These are phyloP conservation scores for Colletotrichum sp. DNA, from an alignment of 2,329 filamentous ascomycete species.

Conservation along the genomic window DNA sequence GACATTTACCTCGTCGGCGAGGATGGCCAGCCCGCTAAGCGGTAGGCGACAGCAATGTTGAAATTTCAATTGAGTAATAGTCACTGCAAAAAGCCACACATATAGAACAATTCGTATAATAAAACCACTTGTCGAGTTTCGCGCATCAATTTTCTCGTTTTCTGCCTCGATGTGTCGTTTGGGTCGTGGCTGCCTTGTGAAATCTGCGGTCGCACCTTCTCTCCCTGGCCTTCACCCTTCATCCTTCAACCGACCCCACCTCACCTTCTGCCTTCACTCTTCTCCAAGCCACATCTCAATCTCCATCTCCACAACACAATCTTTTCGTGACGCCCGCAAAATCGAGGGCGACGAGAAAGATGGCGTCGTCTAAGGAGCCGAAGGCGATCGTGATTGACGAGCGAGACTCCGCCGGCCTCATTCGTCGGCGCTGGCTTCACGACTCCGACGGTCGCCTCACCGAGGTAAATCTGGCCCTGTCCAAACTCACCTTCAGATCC, in stretches of 20 bases:
- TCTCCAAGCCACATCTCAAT: background rate
- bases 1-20: conserved; percentile 77
- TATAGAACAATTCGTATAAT: background rate
- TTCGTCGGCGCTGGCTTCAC: conserved; percentile 9
- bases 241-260: background rate
- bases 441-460: background rate
- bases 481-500: background rate
- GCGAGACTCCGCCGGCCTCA: background rate
- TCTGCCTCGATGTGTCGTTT: background rate
- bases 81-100: background rate
- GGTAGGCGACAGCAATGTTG: conserved; percentile 9
- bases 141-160: background rate
- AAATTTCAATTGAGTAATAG: background rate
- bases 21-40: conserved; percentile 57
- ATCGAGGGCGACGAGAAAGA: background rate
- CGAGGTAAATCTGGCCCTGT: background rate
- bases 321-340: background rate
- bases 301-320: background rate
- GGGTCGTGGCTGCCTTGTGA: background rate
- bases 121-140: background rate
- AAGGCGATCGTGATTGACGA: background rate
- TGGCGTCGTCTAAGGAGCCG: background rate
- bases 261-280: background rate
- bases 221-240: background rate
- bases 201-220: background rate